These are phyloP conservation scores for Solanum phureja DNA, from an alignment of 257 asterid species.

Conservation along the genomic window DNA sequence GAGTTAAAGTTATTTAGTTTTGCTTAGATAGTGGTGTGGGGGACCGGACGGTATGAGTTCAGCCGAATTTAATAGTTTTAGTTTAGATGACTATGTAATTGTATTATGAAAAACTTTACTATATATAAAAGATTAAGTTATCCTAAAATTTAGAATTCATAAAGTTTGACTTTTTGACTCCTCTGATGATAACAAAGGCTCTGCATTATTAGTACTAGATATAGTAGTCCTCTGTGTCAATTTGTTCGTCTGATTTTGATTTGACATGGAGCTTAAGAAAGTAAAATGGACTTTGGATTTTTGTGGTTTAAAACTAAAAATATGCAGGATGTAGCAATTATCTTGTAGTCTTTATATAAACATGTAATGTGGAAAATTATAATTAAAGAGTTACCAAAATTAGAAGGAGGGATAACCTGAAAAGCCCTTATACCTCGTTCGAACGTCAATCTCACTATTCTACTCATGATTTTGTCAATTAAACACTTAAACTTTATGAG, in stretches of 20 bases:
- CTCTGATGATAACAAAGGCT: not conserved
- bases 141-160: not conserved
- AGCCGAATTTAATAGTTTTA: too few relatives aligned
- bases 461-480: too few relatives aligned
- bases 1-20: not conserved
- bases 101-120: not conserved
- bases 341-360: not conserved
- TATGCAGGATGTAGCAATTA: not conserved
- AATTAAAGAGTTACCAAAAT: not conserved
- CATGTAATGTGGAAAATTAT: not conserved
- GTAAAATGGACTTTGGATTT: not conserved
- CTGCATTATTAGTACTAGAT: not conserved
- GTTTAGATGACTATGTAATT: too few relatives aligned
- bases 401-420: rapidly evolving
- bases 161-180: not conserved
- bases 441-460: not conserved
- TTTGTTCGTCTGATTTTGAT: not conserved
- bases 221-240: not conserved
- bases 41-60: not conserved
- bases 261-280: not conserved
- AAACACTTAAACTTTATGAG: too few relatives aligned
- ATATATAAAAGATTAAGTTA: not conserved
- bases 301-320: not conserved
- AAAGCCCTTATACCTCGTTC: not conserved
- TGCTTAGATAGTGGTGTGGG: not conserved